These are phyloP conservation scores for Podospora conica DNA, from an alignment of 495 filamentous ascomycete species.

Conservation along the genomic window DNA sequence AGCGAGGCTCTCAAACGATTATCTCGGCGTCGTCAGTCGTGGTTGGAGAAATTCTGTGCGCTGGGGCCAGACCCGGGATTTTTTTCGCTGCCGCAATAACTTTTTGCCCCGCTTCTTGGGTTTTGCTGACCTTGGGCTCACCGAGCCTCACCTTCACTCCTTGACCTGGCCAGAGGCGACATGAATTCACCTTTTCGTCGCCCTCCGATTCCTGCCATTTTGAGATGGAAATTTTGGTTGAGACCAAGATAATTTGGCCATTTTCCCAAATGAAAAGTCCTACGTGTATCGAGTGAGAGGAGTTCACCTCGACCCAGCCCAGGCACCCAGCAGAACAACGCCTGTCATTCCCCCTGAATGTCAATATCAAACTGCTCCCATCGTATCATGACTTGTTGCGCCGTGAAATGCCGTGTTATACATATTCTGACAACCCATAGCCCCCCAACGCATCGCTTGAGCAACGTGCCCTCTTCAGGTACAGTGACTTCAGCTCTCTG, in stretches of 20 bases:
- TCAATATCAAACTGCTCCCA: neutral
- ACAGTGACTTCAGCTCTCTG: neutral
- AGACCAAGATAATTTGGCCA: neutral
- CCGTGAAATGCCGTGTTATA: neutral
- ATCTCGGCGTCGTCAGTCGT: conserved; percentile 18
- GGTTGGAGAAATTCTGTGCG: conserved; percentile 37
- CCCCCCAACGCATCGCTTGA: neutral
- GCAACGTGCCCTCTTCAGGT: neutral
- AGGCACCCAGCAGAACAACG: neutral
- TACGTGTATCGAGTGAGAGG: neutral
- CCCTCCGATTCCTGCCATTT: neutral
- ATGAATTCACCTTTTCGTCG: neutral
- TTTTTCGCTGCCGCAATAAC: conserved; percentile 34
- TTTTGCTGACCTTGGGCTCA: conserved; percentile 12
- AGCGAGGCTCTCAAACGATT: conserved; percentile 22
- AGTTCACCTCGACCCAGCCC: neutral
- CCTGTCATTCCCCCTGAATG: neutral
- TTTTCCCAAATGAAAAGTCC: neutral
- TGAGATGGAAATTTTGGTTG: neutral
- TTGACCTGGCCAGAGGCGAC: neutral
- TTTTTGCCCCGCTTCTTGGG: conserved; percentile 25
- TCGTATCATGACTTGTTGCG: neutral
- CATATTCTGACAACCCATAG: neutral
- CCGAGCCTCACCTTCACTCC: conserved; percentile 10
- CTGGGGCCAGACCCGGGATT: conserved; percentile 23